Conservation (phyloP, 371 early-diverging fungal species). For the Mortierella sp. region DNA sequence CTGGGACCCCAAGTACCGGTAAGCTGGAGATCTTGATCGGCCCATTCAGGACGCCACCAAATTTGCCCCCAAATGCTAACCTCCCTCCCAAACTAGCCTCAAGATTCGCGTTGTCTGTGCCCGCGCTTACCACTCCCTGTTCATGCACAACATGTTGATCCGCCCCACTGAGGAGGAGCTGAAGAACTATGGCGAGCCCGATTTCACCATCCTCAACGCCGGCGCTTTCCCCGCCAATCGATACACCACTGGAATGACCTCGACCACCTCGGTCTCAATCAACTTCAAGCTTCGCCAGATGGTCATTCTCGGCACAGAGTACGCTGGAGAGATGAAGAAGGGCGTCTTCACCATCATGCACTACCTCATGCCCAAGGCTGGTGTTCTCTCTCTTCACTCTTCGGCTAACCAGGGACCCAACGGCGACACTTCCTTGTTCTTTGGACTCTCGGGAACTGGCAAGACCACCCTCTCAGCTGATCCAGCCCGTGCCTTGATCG, state of each 20-base stretch:
- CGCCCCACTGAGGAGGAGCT: slow-evolving; percentile 93
- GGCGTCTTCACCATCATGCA: slow-evolving; percentile 98
- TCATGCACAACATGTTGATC: slow-evolving; percentile 98
- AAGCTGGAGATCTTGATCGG: no score
- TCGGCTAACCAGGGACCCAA: slow-evolving; percentile 94
- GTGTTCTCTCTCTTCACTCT: slow-evolving; percentile 96
- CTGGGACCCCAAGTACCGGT: slow-evolving; percentile 96
- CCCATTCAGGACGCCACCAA: no score
- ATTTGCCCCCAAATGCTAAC: neutral
- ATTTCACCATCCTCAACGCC: slow-evolving; percentile 97
- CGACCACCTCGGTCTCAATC: slow-evolving; percentile 90
- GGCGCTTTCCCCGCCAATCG: slow-evolving; percentile 97
- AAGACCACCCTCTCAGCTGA: slow-evolving; percentile 98
- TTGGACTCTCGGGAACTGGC: slow-evolving; percentile 97
- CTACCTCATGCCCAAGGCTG: slow-evolving; percentile 97
- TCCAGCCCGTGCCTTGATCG: slow-evolving; percentile 93
- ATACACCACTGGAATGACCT: slow-evolving; percentile 97
- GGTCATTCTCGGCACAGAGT: slow-evolving; percentile 97
- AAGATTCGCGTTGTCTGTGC: slow-evolving; percentile 96
- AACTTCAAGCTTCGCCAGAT: slow-evolving; percentile 85
- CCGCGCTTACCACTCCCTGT: slow-evolving; percentile 95
- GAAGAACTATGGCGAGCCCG: slow-evolving; percentile 90
- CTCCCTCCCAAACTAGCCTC: slow-evolving; percentile 56
- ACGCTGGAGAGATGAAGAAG: slow-evolving; percentile 99
- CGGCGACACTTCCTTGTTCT: slow-evolving; percentile 97